These are phyloP conservation scores for Verbascum thapsus DNA, from an alignment of 257 asterid species.

Conservation along the genomic window DNA sequence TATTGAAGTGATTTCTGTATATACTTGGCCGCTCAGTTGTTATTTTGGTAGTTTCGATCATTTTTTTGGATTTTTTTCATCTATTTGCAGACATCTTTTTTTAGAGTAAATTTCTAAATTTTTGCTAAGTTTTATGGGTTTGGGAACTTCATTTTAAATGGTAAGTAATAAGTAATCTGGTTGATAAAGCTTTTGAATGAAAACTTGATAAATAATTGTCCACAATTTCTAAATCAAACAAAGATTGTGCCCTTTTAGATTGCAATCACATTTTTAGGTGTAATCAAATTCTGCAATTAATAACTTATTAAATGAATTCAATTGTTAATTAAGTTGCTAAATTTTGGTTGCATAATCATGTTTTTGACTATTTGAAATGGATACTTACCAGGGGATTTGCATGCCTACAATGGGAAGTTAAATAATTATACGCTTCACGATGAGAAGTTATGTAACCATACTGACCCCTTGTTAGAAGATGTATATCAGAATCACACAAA, in stretches of 20 bases:
- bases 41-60: neutral
- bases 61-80: slow-evolving; percentile 18
- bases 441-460: slow-evolving; percentile 33
- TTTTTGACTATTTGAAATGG: slow-evolving; percentile 25
- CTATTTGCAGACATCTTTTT: slow-evolving; percentile 7
- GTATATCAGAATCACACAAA: slow-evolving; percentile 36
- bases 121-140: neutral
- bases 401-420: slow-evolving; percentile 41
- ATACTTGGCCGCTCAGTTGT: neutral
- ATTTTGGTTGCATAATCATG: slow-evolving; percentile 10
- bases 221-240: slow-evolving; percentile 19
- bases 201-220: neutral
- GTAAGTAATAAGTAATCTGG: neutral
- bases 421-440: slow-evolving; percentile 35
- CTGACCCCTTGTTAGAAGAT: slow-evolving; percentile 39
- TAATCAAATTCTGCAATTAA: slow-evolving; percentile 10
- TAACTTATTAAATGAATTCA: slow-evolving; percentile 9
- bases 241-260: slow-evolving; percentile 7
- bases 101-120: neutral
- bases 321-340: slow-evolving; percentile 11
- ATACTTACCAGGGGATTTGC: slow-evolving; percentile 56
- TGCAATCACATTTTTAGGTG: neutral
- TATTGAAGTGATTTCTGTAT: too few relatives aligned
- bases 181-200: slow-evolving; percentile 6
- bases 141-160: neutral